Percentiles rank a stretch among this genome's conserved stretches.
phyloP scores from a whole-genome alignment of 495 filamentous ascomycete species.

The Hyaloscypha hepaticicola region DNA sequence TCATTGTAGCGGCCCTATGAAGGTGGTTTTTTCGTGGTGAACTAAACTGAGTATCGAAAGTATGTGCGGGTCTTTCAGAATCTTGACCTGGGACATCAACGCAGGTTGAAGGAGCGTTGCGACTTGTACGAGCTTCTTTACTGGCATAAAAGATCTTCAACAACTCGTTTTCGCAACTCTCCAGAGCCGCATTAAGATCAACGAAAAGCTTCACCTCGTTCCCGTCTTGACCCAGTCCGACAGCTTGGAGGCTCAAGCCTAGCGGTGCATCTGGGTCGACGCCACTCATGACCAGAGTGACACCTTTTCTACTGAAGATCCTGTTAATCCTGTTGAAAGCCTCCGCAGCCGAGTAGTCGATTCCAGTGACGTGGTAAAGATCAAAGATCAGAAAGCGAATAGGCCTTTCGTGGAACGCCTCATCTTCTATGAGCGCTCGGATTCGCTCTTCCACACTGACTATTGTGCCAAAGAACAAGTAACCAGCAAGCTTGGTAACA shows the following conservation, averaged over 20 bases:
- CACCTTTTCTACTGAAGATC: conserved; percentile 66
- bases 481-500: conserved; percentile 86
- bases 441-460: conserved; percentile 89
- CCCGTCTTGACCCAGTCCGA: conserved; percentile 59
- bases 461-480: conserved; percentile 95
- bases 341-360: conserved; percentile 95
- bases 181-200: conserved; percentile 87
- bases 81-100: conserved; percentile 52
- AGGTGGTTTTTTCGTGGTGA: conserved; percentile 80
- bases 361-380: conserved; percentile 80
- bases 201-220: conserved; percentile 75
- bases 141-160: conserved; percentile 77
- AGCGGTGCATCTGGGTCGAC: conserved; percentile 70
- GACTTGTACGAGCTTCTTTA: conserved; percentile 42
- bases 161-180: conserved; percentile 93
- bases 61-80: conserved; percentile 30
- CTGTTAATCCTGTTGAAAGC: conserved; percentile 90
- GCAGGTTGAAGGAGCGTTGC: conserved; percentile 36
- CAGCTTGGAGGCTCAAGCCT: conserved; percentile 72
- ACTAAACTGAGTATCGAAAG: conserved; percentile 56
- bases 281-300: conserved; percentile 79
- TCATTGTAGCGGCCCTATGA: conserved; percentile 71
- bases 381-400: conserved; percentile 92
- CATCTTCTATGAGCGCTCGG: conserved; percentile 74
- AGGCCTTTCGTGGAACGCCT: conserved; percentile 70